phyloP scores from a whole-genome alignment of 1,139 yeast genomes.

The Debaryomyces sp. region DNA sequence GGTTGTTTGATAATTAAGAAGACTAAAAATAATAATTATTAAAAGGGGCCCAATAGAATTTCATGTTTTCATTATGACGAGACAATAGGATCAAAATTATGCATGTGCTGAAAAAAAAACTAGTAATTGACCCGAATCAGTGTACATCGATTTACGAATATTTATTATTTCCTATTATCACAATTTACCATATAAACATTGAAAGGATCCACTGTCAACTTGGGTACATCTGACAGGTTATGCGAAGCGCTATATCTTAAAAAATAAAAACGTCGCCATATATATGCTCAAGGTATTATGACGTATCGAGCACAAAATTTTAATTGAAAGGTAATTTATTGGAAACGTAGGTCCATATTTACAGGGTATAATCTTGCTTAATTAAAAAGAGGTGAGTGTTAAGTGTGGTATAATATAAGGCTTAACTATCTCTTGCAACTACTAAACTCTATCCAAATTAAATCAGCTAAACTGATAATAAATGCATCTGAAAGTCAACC shows the following conservation, averaged over 20 bases:
- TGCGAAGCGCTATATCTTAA: neutral
- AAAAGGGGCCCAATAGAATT: neutral
- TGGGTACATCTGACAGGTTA: neutral
- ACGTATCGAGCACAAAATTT: neutral
- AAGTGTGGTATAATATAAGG: neutral
- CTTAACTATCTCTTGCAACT: neutral
- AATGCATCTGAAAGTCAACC: neutral
- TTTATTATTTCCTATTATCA: neutral
- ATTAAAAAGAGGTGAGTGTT: too few species aligned
- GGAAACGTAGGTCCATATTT: neutral
- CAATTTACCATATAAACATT: neutral
- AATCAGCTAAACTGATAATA: neutral
- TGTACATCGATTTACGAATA: neutral
- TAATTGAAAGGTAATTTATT: neutral
- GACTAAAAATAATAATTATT: neutral
- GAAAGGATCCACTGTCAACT: neutral
- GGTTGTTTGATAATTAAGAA: neutral
- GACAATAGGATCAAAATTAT: neutral
- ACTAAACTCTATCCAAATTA: neutral
- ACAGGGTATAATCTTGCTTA: neutral
- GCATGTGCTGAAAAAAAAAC: neutral
- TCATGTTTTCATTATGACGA: neutral
- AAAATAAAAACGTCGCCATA: neutral
- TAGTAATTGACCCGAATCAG: neutral
- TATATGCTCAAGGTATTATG: neutral